These are phyloP conservation scores for Thermothielavioides terrestris DNA, from an alignment of 495 filamentous ascomycete species.

Conservation along the genomic window DNA sequence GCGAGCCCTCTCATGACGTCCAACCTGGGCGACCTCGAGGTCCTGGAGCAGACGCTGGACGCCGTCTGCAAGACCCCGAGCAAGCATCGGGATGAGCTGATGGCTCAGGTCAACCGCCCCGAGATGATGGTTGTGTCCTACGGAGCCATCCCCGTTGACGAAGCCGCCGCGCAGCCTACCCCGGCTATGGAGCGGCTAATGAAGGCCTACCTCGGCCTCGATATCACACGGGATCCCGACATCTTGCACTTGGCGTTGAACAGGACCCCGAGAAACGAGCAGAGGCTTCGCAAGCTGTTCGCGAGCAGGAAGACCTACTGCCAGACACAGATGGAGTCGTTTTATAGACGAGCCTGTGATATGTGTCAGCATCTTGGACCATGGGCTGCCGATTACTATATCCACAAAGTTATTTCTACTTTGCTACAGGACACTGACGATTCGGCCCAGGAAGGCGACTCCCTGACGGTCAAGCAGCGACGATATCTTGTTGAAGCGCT, in stretches of 20 bases:
- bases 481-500: constrained; percentile 51
- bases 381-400: constrained; percentile 67
- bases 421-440: constrained; percentile 27
- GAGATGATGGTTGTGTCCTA: constrained; percentile 48
- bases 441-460: constrained; percentile 24
- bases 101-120: constrained; percentile 60
- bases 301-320: constrained; percentile 52
- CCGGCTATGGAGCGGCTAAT: constrained; percentile 28
- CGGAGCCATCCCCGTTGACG: constrained; percentile 3
- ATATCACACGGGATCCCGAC: constrained; percentile 64
- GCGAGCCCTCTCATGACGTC: constrained; percentile 70
- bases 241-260: constrained; percentile 43
- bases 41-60: constrained; percentile 68
- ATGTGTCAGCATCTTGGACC: constrained; percentile 61
- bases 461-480: constrained; percentile 46
- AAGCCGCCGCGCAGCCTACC: constrained; percentile 10
- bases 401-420: constrained; percentile 46
- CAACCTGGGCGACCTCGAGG: constrained; percentile 40
- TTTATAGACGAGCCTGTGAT: constrained; percentile 42
- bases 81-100: constrained; percentile 60
- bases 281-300: constrained; percentile 40
- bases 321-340: constrained; percentile 50
- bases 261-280: constrained; percentile 25
- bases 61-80: constrained; percentile 64
- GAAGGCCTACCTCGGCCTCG: constrained; percentile 35